Conservation (phyloP, 1,139 yeast genomes). For the Blastobotrys ciferrii region DNA sequence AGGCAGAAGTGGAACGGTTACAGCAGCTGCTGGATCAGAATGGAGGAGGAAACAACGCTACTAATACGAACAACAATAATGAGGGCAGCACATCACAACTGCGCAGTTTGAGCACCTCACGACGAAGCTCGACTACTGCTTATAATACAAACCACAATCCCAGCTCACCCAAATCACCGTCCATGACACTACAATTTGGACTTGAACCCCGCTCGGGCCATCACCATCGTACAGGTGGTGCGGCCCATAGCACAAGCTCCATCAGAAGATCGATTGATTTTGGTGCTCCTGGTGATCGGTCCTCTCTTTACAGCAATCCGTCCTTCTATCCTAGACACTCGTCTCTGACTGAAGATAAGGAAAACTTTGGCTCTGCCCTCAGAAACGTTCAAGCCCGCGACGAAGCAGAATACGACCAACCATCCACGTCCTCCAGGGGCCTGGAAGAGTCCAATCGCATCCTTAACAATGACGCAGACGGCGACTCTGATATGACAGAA, state of each 20-base stretch:
- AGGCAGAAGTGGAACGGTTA: slow-evolving; percentile 46
- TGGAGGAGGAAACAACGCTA: neutral
- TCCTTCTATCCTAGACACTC: slow-evolving; percentile 10
- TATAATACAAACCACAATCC: slow-evolving; percentile 1
- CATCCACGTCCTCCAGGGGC: slow-evolving; percentile 11
- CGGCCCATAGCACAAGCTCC: slow-evolving; percentile 8
- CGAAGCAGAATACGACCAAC: neutral
- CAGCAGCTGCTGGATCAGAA: slow-evolving; percentile 10
- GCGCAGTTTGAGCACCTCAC: slow-evolving; percentile 19
- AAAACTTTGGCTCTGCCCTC: slow-evolving; percentile 12
- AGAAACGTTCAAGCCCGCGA: slow-evolving; percentile 5
- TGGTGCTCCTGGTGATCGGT: slow-evolving; percentile 11
- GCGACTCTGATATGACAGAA: slow-evolving; percentile 16
- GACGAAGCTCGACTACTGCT: slow-evolving; percentile 11
- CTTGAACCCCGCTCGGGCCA: slow-evolving; percentile 19
- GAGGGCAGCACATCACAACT: slow-evolving; percentile 8
- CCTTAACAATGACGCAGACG: slow-evolving; percentile 12
- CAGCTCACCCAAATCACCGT: slow-evolving; percentile 25
- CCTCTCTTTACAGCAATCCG: slow-evolving; percentile 11
- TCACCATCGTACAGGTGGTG: slow-evolving; percentile 7
- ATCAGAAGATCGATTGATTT: slow-evolving; percentile 26
- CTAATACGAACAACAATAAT: slow-evolving; percentile 6
- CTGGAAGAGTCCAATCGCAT: slow-evolving; percentile 5
- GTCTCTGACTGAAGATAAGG: slow-evolving; percentile 16
- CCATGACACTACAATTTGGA: slow-evolving; percentile 24